Evolutionary conservation across 2,329 filamentous ascomycete species (phyloP).

Genomic region (Aspergillus persii): DNA sequence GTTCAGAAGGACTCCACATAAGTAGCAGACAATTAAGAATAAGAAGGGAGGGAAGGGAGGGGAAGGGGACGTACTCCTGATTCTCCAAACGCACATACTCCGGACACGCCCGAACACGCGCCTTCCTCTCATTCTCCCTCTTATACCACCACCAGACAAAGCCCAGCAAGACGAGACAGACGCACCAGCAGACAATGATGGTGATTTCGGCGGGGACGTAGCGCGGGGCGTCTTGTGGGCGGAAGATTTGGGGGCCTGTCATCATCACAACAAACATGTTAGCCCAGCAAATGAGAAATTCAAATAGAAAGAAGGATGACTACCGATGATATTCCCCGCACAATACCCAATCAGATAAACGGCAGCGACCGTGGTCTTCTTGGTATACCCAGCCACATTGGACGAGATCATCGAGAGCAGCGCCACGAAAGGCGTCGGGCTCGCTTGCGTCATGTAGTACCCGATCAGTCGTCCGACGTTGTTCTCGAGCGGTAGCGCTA

Average conservation of each 20-base stretch:
- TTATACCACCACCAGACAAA: conserved; percentile 65
- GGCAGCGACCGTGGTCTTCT: conserved; percentile 53
- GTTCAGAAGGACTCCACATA: too few species aligned
- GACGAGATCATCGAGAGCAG: conserved; percentile 62
- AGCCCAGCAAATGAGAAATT: too few species aligned
- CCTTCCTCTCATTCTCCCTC: conserved; percentile 60
- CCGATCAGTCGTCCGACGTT: conserved; percentile 60
- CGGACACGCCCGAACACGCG: conserved; percentile 48
- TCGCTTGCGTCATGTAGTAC: conserved; percentile 64
- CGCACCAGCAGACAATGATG: conserved; percentile 58
- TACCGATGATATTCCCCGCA: conserved; percentile 57
- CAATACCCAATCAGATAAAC: conserved; percentile 49
- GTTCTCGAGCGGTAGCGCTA: conserved; percentile 58
- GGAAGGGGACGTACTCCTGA: conserved; percentile 56
- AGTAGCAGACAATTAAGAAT: too few species aligned
- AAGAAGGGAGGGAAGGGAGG: too few species aligned
- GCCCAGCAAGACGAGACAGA: conserved; percentile 53
- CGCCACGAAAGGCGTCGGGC: conserved; percentile 62
- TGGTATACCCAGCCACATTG: conserved; percentile 57
- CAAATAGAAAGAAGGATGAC: too few species aligned
- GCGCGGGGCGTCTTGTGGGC: conserved; percentile 54
- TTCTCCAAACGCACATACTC: conserved; percentile 63
- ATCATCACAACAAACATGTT: not conserved
- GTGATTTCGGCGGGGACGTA: conserved; percentile 65
- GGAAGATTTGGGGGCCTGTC: conserved; percentile 55